These are phyloP conservation scores for Aspergillus sp. DNA, from an alignment of 2,329 filamentous ascomycete genomes.

Conservation along the genomic window DNA sequence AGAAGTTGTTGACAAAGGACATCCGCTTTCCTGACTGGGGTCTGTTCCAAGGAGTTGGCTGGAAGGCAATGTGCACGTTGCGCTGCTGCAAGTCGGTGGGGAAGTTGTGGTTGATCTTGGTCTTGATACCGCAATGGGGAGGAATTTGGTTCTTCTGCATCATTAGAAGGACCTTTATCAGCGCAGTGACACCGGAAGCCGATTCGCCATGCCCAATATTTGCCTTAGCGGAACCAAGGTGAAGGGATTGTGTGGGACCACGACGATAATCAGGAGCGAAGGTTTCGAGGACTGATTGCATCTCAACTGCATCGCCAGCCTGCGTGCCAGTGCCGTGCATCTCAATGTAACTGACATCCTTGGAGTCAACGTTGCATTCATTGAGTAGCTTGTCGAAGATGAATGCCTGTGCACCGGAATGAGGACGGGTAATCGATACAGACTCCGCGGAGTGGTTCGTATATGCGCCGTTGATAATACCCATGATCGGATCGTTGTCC, in stretches of 20 bases:
- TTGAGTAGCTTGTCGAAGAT: slow-evolving; percentile 33
- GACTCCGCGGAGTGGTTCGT: slow-evolving; percentile 45
- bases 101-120: slow-evolving; percentile 28
- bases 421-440: slow-evolving; percentile 38
- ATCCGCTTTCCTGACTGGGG: slow-evolving; percentile 27
- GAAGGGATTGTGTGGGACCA: slow-evolving; percentile 25
- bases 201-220: slow-evolving; percentile 42
- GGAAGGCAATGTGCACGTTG: slow-evolving; percentile 36
- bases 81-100: slow-evolving; percentile 27
- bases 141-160: slow-evolving; percentile 57
- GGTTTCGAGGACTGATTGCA: slow-evolving; percentile 28
- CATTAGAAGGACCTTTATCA: slow-evolving; percentile 62
- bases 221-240: slow-evolving; percentile 29
- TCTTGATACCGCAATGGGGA: slow-evolving; percentile 62
- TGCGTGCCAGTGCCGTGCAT: slow-evolving; percentile 38
- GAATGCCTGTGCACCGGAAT: slow-evolving; percentile 31
- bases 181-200: slow-evolving; percentile 27
- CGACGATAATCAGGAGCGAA: slow-evolving; percentile 26
- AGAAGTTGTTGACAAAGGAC: slow-evolving; percentile 58
- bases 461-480: slow-evolving; percentile 35
- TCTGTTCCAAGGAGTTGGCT: slow-evolving; percentile 32
- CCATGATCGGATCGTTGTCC: slow-evolving; percentile 42
- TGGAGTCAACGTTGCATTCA: slow-evolving; percentile 31
- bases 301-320: slow-evolving; percentile 32
- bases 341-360: slow-evolving; percentile 32